Base-by-base conservation (phyloP, 2,329 filamentous ascomycete species). In the Scleromitrula shiraiana region DNA sequence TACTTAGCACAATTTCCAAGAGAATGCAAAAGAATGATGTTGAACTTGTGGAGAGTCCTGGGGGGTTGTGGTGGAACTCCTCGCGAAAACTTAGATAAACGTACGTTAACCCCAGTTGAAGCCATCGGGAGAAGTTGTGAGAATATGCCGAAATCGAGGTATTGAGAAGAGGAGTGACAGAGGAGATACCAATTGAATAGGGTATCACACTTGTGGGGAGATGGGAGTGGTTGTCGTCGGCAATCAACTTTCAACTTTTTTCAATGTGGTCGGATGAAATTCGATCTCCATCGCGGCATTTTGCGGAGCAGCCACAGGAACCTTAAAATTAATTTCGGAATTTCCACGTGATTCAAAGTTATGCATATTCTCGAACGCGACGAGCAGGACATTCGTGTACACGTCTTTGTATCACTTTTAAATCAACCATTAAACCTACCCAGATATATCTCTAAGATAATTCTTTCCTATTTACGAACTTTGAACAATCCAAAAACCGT, bases 51-150 rank as follows among this genome's bases (percentile, higher is more conserved):
- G 19, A 12, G 17, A 17, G 17, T 8, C 30, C 29, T 15, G 22
- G 37, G 4, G 46, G 29, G 24, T 7, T 43, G 41, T 44, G 27
- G 17, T 26, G 30, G 20, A 45, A 24, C 27, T 35, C 36, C 44
- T 51, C 45, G 52, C 50, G 49, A 54, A 53, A 55, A 36, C 15
- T 53, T 20, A 40, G 56, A 68, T 20, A 40, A 56, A 68, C 72
- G 63, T 71, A 76, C 73, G 62, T 76, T 76, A 53, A 75, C 69
- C 54, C 72, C 72, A 55, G 70, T 68, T 51, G 72, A 72, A 60
- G 70, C 59, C 62, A 65, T 65, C 44, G 33, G 49, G 51, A 53
- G 50, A 24, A 51, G 43, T 36, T 41, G 45, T 41, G 38, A 41
- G 24, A 35, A 24, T 47, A 20, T 48, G 50, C 46, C 41, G 40